Evolutionary conservation across 768 basidiomycete genomes (phyloP).

Genomic region (Gyrodon lividus): DNA sequence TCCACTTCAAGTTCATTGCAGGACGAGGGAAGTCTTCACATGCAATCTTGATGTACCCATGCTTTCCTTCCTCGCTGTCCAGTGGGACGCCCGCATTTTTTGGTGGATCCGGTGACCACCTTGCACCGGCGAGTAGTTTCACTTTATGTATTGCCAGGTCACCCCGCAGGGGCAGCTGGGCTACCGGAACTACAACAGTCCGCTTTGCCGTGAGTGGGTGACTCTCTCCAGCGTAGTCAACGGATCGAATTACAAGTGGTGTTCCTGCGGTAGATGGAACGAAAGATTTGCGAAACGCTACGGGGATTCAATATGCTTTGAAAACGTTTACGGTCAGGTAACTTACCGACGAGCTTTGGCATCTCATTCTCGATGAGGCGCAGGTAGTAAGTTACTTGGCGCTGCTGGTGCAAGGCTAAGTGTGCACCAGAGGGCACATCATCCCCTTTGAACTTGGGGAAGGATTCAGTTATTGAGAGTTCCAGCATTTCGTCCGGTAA

Average conservation of each 20-base stretch:
- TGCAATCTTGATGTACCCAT: conserved; percentile 88
- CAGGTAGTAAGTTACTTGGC: conserved; percentile 73
- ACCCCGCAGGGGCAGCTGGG: conserved; percentile 63
- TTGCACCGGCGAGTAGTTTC: conserved; percentile 83
- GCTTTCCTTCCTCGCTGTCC: conserved; percentile 45
- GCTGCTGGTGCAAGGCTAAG: conserved; percentile 68
- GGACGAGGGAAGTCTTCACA: conserved; percentile 84
- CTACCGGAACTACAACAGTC: conserved; percentile 70
- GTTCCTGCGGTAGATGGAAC: conserved; percentile 55
- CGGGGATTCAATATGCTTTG: conserved; percentile 5
- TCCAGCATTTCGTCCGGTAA: conserved; percentile 40
- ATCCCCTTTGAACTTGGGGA: conserved; percentile 36
- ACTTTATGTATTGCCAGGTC: conserved; percentile 76
- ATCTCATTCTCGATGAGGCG: conserved; percentile 88
- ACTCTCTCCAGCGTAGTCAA: conserved; percentile 74
- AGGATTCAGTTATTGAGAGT: conserved; percentile 37
- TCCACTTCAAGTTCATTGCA: conserved; percentile 93
- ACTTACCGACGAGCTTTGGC: conserved; percentile 79
- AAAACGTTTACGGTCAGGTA: conserved; percentile 4
- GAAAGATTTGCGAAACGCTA: conserved; percentile 84
- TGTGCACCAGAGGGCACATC: conserved; percentile 75
- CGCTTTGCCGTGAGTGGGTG: conserved; percentile 75
- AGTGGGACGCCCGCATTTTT: conserved; percentile 57
- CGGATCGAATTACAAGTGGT: conserved; percentile 69
- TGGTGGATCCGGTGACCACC: conserved; percentile 80